A percentile compares a stretch with the other conserved stretches of the same genome.
These are phyloP conservation scores for Daldinia vernicosa DNA, from an alignment of 495 filamentous ascomycete genomes.

Conservation along the genomic window DNA sequence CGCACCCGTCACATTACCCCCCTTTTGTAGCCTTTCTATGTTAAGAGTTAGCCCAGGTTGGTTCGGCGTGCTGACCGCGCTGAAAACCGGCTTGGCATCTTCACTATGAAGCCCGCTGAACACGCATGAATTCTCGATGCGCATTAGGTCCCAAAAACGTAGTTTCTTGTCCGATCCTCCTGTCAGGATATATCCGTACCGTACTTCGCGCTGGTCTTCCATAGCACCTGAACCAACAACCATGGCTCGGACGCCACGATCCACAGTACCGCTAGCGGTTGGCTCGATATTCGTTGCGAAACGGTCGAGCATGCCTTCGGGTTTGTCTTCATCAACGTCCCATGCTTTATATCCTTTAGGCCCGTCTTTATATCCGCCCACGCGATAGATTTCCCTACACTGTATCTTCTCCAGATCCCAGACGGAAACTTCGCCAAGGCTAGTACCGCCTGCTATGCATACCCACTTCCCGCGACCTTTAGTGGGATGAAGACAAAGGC, in stretches of 20 bases:
- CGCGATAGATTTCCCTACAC: slow-evolving; percentile 89
- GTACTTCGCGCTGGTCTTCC: slow-evolving; percentile 67
- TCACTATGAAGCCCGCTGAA: slow-evolving; percentile 81
- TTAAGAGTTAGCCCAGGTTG: slow-evolving; percentile 77
- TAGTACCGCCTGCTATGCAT: slow-evolving; percentile 87
- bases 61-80: slow-evolving; percentile 55
- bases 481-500: slow-evolving; percentile 77
- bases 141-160: slow-evolving; percentile 87
- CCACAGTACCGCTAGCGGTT: slow-evolving; percentile 54
- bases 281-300: slow-evolving; percentile 79
- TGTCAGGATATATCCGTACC: slow-evolving; percentile 78
- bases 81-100: slow-evolving; percentile 74
- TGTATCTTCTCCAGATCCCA: slow-evolving; percentile 94
- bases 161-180: slow-evolving; percentile 90
- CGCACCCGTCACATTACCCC: slow-evolving; percentile 48
- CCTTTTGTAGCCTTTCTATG: slow-evolving; percentile 71
- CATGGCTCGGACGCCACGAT: slow-evolving; percentile 70
- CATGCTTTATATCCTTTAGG: slow-evolving; percentile 81
- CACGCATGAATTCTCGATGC: slow-evolving; percentile 75
- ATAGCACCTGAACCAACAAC: slow-evolving; percentile 60
- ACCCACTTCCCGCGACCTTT: slow-evolving; percentile 82
- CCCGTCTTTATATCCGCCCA: slow-evolving; percentile 62
- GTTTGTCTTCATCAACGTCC: slow-evolving; percentile 88
- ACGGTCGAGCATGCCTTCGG: slow-evolving; percentile 86
- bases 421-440: slow-evolving; percentile 88